A percentile compares a stretch with the other conserved stretches of the same genome.
Conservation (phyloP, 1,139 yeast genomes). For the Pneumocystis jirovecii region DNA sequence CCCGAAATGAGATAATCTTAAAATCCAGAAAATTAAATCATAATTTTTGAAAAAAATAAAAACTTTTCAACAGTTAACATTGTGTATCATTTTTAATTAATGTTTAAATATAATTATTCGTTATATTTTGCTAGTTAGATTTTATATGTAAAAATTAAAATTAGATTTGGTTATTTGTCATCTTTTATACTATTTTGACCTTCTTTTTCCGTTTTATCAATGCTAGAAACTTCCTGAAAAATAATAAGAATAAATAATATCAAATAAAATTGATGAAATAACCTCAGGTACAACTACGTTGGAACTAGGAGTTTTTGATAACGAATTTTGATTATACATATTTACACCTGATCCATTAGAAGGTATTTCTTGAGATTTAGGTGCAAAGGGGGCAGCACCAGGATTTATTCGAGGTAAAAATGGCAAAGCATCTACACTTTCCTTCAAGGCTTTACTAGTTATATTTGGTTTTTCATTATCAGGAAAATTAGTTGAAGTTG, state of each 20-base stretch:
- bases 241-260: not conserved
- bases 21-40: not conserved
- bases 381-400: not conserved
- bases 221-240: not conserved
- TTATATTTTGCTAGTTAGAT: not conserved
- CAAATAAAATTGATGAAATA: not conserved
- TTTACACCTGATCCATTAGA: not conserved
- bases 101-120: not conserved
- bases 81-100: not conserved
- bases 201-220: not conserved
- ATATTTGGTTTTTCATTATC: not conserved
- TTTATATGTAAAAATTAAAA: not conserved
- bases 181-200: not conserved
- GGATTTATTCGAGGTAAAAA: not conserved
- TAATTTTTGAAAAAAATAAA: not conserved
- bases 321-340: not conserved
- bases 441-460: not conserved
- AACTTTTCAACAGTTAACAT: not conserved
- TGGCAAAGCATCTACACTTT: not conserved
- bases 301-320: not conserved
- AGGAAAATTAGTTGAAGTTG: not conserved
- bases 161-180: not conserved
- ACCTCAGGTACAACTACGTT: not conserved
- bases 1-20: not conserved
- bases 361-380: not conserved